A percentile compares a stretch with the other conserved stretches of the same genome.
phyloP scores from a whole-genome alignment of 2,329 filamentous ascomycete species.

The Chalaropsis thielavioides region DNA sequence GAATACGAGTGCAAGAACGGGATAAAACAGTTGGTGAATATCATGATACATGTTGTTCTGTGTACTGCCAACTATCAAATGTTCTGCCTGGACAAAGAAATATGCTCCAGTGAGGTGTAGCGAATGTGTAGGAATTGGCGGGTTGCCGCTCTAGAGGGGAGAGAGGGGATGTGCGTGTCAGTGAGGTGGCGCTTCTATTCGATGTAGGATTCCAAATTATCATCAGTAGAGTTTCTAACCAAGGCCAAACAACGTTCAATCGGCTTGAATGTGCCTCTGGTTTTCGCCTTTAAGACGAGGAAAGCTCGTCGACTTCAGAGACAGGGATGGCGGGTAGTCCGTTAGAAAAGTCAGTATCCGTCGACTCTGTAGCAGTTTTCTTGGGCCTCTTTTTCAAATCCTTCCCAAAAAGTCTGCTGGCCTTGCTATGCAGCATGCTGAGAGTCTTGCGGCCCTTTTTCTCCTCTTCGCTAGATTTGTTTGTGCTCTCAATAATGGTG shows the following conservation, averaged over 20 bases:
- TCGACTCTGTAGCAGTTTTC: not conserved
- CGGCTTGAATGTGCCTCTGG: not conserved
- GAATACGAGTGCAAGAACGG: conserved; percentile 5
- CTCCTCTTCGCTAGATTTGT: not conserved
- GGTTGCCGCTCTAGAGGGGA: not conserved
- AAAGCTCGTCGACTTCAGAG: conserved; percentile 10
- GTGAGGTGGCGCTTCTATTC: not conserved
- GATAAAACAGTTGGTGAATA: conserved; percentile 2
- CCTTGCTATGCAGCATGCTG: conserved; percentile 7
- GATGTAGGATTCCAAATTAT: not conserved
- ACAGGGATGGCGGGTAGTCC: conserved; percentile 14
- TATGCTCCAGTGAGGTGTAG: conserved; percentile 5
- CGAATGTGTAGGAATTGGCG: not conserved
- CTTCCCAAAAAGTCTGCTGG: conserved; percentile 13
- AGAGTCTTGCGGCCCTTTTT: conserved; percentile 8
- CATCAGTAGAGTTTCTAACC: not conserved
- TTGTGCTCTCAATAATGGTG: conserved; percentile 11
- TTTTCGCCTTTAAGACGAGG: conserved; percentile 1
- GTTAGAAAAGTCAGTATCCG: conserved; percentile 5
- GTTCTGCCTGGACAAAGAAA: conserved; percentile 1
- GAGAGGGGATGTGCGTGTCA: not conserved
- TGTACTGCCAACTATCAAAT: conserved; percentile 13
- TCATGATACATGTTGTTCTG: conserved; percentile 14
- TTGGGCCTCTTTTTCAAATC: conserved; percentile 11
- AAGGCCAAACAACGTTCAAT: not conserved